Evolutionary conservation across 805 yeast genomes (phyloP), one percentile per base, ranked within the genome.

Genomic region (Wickerhamiella occidentalis): DNA sequence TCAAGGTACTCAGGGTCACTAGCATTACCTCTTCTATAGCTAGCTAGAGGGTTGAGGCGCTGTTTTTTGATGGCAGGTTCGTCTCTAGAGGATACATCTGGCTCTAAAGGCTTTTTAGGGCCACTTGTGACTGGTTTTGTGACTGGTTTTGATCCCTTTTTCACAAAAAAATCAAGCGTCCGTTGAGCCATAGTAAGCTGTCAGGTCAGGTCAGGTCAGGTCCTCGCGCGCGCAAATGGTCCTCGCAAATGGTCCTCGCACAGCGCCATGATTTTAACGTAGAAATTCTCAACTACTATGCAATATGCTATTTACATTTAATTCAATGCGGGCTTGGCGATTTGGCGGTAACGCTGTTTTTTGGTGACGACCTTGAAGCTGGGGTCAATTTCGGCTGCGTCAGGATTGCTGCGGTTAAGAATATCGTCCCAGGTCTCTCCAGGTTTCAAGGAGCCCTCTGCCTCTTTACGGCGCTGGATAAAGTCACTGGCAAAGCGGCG

Each of bases 401-500:
- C 58, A 8, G 66, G 61, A 40, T 55, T 56, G 46, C 58, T 58
- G 51, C 63, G 65, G 23, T 69, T 65, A 48, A 83, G 68, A 3
- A 88, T 92, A 52, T 80, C 82, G 45, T 74, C 71, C 96, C 96
- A 87, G 38, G 79, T 72, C 55, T 76, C 70, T 7, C 63, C 62
- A 51, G 76, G 73, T 44, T 65, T 64, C 26, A 68, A 64, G 25
- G 66, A 64, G 36, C 61, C 74, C 58, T 87, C 96, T 50, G 85
- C 88, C 45, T 70, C 73, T 52, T 73, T 74, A 61, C 92, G 80
- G 61, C 83, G 79, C 66, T 80, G 82, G 61, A 82, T 71, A 63
- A 92, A 92, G 61, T 92, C 98, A 50, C 75, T 76, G 0, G 98
- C 95, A 70, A 88, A 90, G 56, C 95, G 74, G 62, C 95, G 79